A percentile compares a stretch with the other conserved stretches of the same genome.
Conservation (phyloP, 345 rosid genomes). For the Citrus sinensis region DNA sequence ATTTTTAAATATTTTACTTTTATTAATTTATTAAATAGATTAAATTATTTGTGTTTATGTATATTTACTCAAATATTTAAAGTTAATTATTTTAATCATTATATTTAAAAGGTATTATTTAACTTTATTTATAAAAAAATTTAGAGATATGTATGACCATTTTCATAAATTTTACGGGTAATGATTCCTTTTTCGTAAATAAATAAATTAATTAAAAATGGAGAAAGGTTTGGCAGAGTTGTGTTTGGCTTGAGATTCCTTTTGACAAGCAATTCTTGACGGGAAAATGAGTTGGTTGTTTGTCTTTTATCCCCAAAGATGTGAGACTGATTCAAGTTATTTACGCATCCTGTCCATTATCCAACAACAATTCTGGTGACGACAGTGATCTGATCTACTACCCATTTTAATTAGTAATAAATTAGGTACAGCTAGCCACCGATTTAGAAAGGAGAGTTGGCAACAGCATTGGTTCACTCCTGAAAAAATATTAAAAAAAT, state of each 20-base stretch:
- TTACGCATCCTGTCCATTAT: background rate
- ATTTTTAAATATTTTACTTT: no score
- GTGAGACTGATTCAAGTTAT: background rate
- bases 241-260: background rate
- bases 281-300: background rate
- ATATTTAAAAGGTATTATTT: no score
- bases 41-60: no score
- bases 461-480: background rate
- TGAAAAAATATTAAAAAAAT: no score
- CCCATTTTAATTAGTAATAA: background rate
- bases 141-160: accelerated
- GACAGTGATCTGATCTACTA: background rate
- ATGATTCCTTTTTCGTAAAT: background rate
- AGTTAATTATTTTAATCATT: no score
- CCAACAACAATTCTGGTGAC: background rate
- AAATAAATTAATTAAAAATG: background rate
- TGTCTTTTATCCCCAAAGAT: background rate
- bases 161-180: no score
- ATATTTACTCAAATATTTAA: no score
- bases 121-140: no score
- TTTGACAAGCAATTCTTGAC: background rate
- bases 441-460: background rate
- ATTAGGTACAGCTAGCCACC: background rate
- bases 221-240: background rate
- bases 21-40: no score